phyloP scores from a whole-genome alignment of 768 basidiomycete genomes.

The Hebeloma cylindrosporum region DNA sequence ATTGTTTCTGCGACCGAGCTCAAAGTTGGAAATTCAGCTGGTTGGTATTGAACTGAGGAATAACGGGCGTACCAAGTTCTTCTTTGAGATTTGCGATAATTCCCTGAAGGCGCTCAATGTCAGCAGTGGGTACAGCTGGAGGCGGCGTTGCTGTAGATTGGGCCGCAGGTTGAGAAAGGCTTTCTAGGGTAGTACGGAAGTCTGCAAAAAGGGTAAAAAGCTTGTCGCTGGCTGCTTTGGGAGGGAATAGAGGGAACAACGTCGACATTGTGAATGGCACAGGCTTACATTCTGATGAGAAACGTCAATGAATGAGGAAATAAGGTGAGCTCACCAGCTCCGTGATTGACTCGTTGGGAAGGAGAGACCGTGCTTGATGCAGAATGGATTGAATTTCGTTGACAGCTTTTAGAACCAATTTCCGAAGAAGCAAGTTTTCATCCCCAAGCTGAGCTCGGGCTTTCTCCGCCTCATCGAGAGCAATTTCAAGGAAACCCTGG shows the following conservation, averaged over 20 bases:
- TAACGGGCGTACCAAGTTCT: constrained; percentile 53
- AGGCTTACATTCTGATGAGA: constrained; percentile 34
- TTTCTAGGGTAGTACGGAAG: constrained; percentile 37
- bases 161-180: constrained; percentile 28
- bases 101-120: constrained; percentile 49
- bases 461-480: constrained; percentile 72
- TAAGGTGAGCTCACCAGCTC: constrained; percentile 44
- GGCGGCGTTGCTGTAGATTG: constrained; percentile 12
- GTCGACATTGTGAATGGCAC: constrained; percentile 42
- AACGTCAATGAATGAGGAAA: constrained; percentile 10
- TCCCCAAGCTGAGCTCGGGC: constrained; percentile 59
- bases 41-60: not conserved
- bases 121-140: constrained; percentile 33
- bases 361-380: constrained; percentile 42
- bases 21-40: constrained; percentile 2
- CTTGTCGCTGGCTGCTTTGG: constrained; percentile 48
- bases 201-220: constrained; percentile 43
- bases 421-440: constrained; percentile 64
- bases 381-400: constrained; percentile 64
- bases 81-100: constrained; percentile 50
- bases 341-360: constrained; percentile 33
- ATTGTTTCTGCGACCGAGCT: constrained; percentile 45
- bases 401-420: constrained; percentile 57
- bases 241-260: constrained; percentile 56
- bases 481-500: constrained; percentile 58